Percentiles rank a stretch among this genome's conserved stretches.
Conservation (phyloP, 1,284 basidiomycete species). For the Mycena sp. region DNA sequence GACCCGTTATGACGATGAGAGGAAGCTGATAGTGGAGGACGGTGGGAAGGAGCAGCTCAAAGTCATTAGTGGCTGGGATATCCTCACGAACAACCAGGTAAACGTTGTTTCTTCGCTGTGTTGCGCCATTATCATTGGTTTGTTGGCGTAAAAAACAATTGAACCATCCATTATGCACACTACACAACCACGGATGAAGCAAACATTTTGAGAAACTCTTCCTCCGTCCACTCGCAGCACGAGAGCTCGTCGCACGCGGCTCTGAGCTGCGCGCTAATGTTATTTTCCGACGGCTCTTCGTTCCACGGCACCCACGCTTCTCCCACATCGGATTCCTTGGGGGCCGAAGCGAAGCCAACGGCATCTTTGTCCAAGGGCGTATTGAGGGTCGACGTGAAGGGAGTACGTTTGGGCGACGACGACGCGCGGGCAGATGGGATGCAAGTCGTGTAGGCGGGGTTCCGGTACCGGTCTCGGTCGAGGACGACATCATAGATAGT, state of each 20-base stretch:
- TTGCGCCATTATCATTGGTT: slow-evolving; percentile 30
- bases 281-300: background rate
- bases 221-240: slow-evolving; percentile 29
- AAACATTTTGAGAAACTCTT: slow-evolving; percentile 32
- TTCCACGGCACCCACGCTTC: background rate
- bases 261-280: slow-evolving; percentile 9
- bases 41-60: slow-evolving; percentile 46
- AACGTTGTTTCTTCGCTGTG: slow-evolving; percentile 28
- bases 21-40: slow-evolving; percentile 76
- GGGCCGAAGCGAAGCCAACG: background rate
- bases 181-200: background rate
- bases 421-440: slow-evolving; percentile 8
- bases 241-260: slow-evolving; percentile 29
- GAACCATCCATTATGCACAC: slow-evolving; percentile 6
- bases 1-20: slow-evolving; percentile 76
- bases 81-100: slow-evolving; percentile 87
- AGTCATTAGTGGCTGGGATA: slow-evolving; percentile 74
- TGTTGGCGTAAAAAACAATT: slow-evolving; percentile 15
- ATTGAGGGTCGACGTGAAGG: slow-evolving; percentile 21
- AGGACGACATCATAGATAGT: slow-evolving; percentile 17
- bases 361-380: background rate
- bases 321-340: slow-evolving; percentile 8
- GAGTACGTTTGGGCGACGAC: slow-evolving; percentile 8
- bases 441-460: slow-evolving; percentile 22
- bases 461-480: slow-evolving; percentile 27